Percentiles rank a stretch among this genome's conserved stretches.
Conservation (phyloP, 2,329 filamentous ascomycete species). For the Monosporascus sp. region DNA sequence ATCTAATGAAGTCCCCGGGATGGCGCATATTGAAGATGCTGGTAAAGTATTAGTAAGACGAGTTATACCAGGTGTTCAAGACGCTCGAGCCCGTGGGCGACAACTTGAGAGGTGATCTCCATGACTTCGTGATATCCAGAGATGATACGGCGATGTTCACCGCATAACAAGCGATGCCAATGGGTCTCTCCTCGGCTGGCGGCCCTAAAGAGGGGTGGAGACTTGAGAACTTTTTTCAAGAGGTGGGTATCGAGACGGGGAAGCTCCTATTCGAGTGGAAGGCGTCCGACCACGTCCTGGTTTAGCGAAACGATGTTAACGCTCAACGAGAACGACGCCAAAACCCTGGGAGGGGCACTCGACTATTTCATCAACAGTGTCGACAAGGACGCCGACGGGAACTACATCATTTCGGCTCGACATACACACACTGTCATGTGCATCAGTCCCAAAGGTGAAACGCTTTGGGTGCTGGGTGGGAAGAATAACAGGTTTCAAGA, state of each 20-base stretch:
- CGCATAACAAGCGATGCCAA: slow-evolving; percentile 29
- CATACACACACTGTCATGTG: slow-evolving; percentile 9
- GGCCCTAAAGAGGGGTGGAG: slow-evolving; percentile 33
- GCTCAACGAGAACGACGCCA: neutral
- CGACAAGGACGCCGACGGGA: slow-evolving; percentile 11
- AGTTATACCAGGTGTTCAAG: slow-evolving; percentile 13
- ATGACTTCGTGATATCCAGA: slow-evolving; percentile 36
- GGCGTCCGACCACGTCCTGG: slow-evolving; percentile 37
- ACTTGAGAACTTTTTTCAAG: slow-evolving; percentile 36
- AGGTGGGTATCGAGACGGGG: slow-evolving; percentile 39
- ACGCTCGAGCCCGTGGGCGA: slow-evolving; percentile 1
- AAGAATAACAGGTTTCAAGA: slow-evolving; percentile 13
- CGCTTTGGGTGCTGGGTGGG: slow-evolving; percentile 13
- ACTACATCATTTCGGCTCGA: slow-evolving; percentile 14
- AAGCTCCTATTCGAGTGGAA: slow-evolving; percentile 41
- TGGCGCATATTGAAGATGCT: neutral
- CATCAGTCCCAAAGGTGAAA: slow-evolving; percentile 5
- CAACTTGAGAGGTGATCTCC: slow-evolving; percentile 13
- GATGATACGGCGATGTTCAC: slow-evolving; percentile 35
- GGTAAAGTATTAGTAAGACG: slow-evolving; percentile 2
- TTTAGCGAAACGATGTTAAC: slow-evolving; percentile 15
- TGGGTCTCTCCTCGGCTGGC: slow-evolving; percentile 29
- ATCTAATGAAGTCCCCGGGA: neutral
- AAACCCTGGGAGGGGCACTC: slow-evolving; percentile 24
- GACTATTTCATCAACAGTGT: slow-evolving; percentile 15